Evolutionary conservation across 352 stramenopile genomes (phyloP).

Genomic region (Globisporangium echinulatum): DNA sequence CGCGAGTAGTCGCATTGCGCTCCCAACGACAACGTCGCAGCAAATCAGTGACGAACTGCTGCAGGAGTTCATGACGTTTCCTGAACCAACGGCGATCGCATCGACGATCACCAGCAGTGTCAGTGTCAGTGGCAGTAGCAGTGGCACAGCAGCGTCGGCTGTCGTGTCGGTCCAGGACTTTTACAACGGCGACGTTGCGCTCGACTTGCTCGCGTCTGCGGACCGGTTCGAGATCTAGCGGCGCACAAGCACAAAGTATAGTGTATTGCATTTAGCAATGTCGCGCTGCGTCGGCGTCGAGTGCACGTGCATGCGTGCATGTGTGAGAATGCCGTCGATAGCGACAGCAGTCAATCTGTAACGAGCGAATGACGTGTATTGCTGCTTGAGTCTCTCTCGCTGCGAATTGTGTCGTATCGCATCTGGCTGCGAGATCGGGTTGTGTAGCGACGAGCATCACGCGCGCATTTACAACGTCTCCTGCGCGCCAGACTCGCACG

Average conservation of each 20-base stretch:
- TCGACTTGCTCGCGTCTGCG: slow-evolving; percentile 34
- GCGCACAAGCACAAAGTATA: slow-evolving; percentile 5
- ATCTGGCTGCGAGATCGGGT: too few species aligned
- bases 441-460: too few species aligned
- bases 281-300: too few species aligned
- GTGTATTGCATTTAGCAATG: neutral
- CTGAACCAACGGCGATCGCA: slow-evolving; percentile 15
- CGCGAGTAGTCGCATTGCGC: slow-evolving; percentile 17
- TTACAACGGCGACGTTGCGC: slow-evolving; percentile 35
- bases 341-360: too few species aligned
- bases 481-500: too few species aligned
- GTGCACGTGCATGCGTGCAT: too few species aligned
- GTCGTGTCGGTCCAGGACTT: slow-evolving; percentile 54
- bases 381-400: too few species aligned
- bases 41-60: slow-evolving; percentile 20
- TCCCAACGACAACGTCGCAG: slow-evolving; percentile 13
- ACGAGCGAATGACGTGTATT: too few species aligned
- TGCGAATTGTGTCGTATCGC: too few species aligned
- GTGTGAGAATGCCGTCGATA: too few species aligned
- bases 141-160: slow-evolving; percentile 7
- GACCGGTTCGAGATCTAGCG: slow-evolving; percentile 47
- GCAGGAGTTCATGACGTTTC: slow-evolving; percentile 28
- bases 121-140: slow-evolving; percentile 1
- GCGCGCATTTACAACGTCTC: too few species aligned
- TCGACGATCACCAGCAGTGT: slow-evolving; percentile 12